These are phyloP conservation scores for Sugiyamaella pinicola DNA, from an alignment of 1,139 yeast species.

Conservation along the genomic window DNA sequence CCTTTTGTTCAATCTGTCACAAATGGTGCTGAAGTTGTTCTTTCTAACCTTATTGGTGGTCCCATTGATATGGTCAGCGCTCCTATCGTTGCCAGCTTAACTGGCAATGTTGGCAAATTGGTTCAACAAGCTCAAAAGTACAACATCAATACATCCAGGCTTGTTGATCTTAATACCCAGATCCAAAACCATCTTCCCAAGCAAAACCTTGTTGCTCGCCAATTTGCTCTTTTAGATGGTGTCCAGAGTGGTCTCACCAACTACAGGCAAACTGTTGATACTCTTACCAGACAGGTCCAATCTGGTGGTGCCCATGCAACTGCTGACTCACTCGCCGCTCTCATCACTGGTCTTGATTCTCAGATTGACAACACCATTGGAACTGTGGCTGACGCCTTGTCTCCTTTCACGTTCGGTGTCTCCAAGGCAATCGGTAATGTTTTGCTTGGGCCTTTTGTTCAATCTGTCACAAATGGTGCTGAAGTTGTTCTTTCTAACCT, in stretches of 20 bases:
- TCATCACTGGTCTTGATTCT: conserved; percentile 37
- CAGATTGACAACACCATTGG: conserved; percentile 36
- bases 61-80: conserved; percentile 23
- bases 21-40: conserved; percentile 21
- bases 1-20: conserved; percentile 41
- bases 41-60: conserved; percentile 32
- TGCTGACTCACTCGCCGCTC: conserved; percentile 26
- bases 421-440: conserved; percentile 33
- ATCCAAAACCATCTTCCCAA: conserved; percentile 18
- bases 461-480: conserved; percentile 33
- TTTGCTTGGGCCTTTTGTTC: conserved; percentile 39
- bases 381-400: conserved; percentile 32
- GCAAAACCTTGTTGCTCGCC: no score
- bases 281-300: conserved; percentile 27
- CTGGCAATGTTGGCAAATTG: conserved; percentile 22
- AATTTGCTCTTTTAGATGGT: neutral
- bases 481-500: conserved; percentile 31
- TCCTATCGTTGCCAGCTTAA: conserved; percentile 20
- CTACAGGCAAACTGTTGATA: conserved; percentile 31
- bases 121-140: conserved; percentile 25
- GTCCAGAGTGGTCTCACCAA: conserved; percentile 28
- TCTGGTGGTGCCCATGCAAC: conserved; percentile 22
- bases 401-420: conserved; percentile 33
- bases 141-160: conserved; percentile 26
- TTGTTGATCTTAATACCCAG: conserved; percentile 20